Conservation (phyloP, 768 basidiomycete species). For the Zangia roseola region DNA sequence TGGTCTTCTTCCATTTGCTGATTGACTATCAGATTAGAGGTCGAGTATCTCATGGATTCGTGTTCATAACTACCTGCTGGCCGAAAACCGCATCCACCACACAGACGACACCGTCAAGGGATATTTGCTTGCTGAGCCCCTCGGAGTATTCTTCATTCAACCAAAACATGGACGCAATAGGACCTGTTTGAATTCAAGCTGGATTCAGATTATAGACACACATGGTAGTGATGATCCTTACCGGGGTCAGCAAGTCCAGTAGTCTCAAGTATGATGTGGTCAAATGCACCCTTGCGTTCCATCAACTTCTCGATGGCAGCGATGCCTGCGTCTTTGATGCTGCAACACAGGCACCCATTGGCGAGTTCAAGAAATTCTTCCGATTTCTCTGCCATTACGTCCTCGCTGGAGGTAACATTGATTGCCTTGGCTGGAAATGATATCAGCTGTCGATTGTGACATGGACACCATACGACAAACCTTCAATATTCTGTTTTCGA, state of each 20-base stretch:
- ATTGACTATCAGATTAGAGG: slow-evolving; percentile 1
- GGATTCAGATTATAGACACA: neutral
- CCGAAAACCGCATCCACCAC: slow-evolving; percentile 91
- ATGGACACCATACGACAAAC: slow-evolving; percentile 39
- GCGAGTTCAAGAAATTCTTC: slow-evolving; percentile 91
- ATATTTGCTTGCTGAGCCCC: slow-evolving; percentile 67
- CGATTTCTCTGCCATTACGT: slow-evolving; percentile 60
- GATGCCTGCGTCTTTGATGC: slow-evolving; percentile 90
- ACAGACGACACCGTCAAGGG: slow-evolving; percentile 86
- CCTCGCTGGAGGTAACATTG: slow-evolving; percentile 69
- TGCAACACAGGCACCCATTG: slow-evolving; percentile 98
- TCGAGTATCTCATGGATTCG: slow-evolving; percentile 32
- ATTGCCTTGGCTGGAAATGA: slow-evolving; percentile 70
- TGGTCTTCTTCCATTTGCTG: slow-evolving; percentile 89
- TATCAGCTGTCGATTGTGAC: neutral
- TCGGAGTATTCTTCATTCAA: slow-evolving; percentile 77
- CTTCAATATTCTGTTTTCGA: slow-evolving; percentile 78
- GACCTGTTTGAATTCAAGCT: slow-evolving; percentile 44
- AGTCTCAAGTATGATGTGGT: slow-evolving; percentile 94
- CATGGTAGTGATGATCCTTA: slow-evolving; percentile 27
- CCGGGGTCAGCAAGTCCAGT: slow-evolving; percentile 97
- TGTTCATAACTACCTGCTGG: slow-evolving; percentile 39
- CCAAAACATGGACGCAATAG: slow-evolving; percentile 87
- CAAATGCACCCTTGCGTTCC: slow-evolving; percentile 83
- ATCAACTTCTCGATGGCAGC: slow-evolving; percentile 94